Base-by-base conservation (phyloP, 164 flowering plant species). In the Warburgia ugandensis region DNA sequence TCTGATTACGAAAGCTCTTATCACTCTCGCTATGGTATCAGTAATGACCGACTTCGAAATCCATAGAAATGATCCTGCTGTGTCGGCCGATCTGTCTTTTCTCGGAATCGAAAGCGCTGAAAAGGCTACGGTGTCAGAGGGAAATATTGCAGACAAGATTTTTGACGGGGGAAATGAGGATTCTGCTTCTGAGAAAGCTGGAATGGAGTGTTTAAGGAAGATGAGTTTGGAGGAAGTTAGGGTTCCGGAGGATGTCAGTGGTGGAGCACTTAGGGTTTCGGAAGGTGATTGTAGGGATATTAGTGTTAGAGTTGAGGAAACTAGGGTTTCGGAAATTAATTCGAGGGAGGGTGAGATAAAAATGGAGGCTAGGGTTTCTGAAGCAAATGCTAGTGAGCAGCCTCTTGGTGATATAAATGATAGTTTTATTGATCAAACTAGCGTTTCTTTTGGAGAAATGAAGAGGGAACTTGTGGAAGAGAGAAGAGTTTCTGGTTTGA, bases 141-240 rank as follows among this genome's bases (percentile, higher is more conserved):
- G 0, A 17, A 32, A 1, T 21, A n/a, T 10, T 29, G 19, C 20
- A 9, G 45, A 30, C 29, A 30, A 6, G 21, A 20, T 25, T 20
- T 10, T 42, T 10, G 42, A 32, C 19, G 20, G 13, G 6, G 11
- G 30, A 5, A 45, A 39, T 13, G 47, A 25, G 28, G 39, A 28
- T 5, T 33, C 16, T 10, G n/a, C 10, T 27, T 45, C 33, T 14
- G 29, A 48, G 16, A 27, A 31, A 23, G 54, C 30, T 36, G 22
- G 4, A 3, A 14, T 4, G 10, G 53, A 31, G 14, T 41, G 41
- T 9, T 25, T 13, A 8, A 29, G 8, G 9, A 30, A 4, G 37
- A 45, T 19, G 45, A 58, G 45, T 7, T 37, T 51, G 12, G 60
- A 46, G 22, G 69, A 59, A 38, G 46, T 48, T 67, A 48, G 63